Base-by-base conservation (phyloP, 164 flowering plant species). In the Dillenia suffruticosa region DNA sequence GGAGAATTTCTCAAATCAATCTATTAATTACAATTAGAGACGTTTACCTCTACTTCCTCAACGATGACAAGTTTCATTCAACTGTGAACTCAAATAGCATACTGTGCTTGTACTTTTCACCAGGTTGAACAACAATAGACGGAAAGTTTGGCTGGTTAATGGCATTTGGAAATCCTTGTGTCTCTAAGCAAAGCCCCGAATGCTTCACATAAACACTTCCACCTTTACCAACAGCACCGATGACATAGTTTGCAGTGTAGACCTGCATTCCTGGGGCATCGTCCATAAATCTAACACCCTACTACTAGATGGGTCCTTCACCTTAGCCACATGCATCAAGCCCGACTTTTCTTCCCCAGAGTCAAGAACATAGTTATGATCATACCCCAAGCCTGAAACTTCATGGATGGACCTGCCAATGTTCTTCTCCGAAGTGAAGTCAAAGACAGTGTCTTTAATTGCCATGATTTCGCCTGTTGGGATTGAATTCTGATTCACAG, bases 211-310 rank as follows among this genome's bases (percentile, higher is more conserved):
- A 89, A 7, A 76, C 88, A 12, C 90, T 87, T 0, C 88, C 89
- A 32, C 84, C 88, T 81, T 89, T 94, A 3, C 97, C 98, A 13
- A 62, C 74, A 59, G 89, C 74, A 12, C 91, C 95, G 54, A 79
- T 72, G n/a, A 89, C 96, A 67, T 87, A 90, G 67, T 94, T 94
- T 8, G 61, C 97, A 3, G 98, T 94, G 80, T 93, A 93, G 65
- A 94, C 89, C 77, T 90, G 98, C 86, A 94, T 74, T n/a, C 97
- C 98, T 6, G 97, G 97, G 13, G 91, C 91, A 72, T 77, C 69
- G 82, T 89, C 97, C 97, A 94, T 54, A 90, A 66, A 70, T 89
- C 65, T 8, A 94, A 79, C 44, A 86, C 86, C 75, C 97, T 76
- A 10, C 79, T 75, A 72, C 91, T 79, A 0, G 74, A 69, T 2